These are phyloP conservation scores for Gossypium thurberi DNA, from an alignment of 345 rosid genomes.

Conservation along the genomic window DNA sequence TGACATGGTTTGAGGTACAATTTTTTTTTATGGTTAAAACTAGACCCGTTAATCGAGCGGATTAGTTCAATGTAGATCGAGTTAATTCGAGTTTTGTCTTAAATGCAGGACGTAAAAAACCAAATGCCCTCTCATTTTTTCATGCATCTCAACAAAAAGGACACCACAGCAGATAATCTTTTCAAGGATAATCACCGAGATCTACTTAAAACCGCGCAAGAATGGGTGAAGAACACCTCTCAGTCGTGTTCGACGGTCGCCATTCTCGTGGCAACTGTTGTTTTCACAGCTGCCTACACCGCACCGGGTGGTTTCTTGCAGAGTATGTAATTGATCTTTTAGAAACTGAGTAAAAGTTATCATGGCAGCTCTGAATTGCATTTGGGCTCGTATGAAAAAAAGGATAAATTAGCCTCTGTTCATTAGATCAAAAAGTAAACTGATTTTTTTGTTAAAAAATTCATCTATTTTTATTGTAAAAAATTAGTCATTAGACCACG, in stretches of 20 bases:
- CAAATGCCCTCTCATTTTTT: slow-evolving; percentile 7
- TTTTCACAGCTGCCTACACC: slow-evolving; percentile 20
- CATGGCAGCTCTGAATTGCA: too few species aligned
- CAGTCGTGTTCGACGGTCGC: slow-evolving; percentile 28
- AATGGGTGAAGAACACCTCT: slow-evolving; percentile 20
- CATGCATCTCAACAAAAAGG: slow-evolving; percentile 7
- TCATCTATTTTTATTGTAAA: too few species aligned
- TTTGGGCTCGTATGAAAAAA: too few species aligned
- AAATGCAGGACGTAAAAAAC: slow-evolving; percentile 11
- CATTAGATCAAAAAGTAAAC: accelerated
- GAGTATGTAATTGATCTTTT: background rate
- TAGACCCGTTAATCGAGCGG: too few species aligned
- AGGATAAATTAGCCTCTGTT: accelerated
- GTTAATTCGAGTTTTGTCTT: background rate
- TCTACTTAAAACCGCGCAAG: slow-evolving; percentile 11
- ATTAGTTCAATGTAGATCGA: too few species aligned
- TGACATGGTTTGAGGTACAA: slow-evolving; percentile 16
- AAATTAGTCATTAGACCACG: too few species aligned
- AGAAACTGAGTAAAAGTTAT: too few species aligned
- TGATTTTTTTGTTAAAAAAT: accelerated
- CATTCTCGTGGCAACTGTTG: slow-evolving; percentile 20
- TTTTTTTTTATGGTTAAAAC: background rate
- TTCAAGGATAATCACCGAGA: slow-evolving; percentile 15
- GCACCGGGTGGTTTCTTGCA: slow-evolving; percentile 2
- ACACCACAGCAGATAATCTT: slow-evolving; percentile 6